Evolutionary conservation across 768 basidiomycete genomes (phyloP).

Genomic region (Russula sp.): DNA sequence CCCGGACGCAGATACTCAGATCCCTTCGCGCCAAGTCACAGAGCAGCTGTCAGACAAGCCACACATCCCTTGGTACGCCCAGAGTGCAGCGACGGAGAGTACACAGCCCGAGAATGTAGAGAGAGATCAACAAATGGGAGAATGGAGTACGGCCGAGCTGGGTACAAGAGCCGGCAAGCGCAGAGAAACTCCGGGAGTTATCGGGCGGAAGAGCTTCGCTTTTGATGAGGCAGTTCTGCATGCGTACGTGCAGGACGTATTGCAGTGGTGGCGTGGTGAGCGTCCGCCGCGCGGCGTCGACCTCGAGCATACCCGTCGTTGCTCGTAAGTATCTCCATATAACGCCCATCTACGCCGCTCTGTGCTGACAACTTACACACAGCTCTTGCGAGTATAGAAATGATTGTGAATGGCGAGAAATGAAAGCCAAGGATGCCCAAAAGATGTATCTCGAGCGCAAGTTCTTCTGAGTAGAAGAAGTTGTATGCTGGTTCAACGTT

Average conservation of each 20-base stretch:
- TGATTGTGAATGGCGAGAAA: conserved; percentile 44
- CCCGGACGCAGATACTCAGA: neutral
- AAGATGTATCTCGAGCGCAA: conserved; percentile 1
- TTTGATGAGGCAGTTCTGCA: conserved; percentile 56
- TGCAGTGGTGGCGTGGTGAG: conserved; percentile 75
- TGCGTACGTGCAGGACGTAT: conserved; percentile 48
- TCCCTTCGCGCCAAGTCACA: neutral
- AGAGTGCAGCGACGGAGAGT: conserved; percentile 32
- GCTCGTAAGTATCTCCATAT: conserved; percentile 51
- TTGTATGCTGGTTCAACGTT: no score
- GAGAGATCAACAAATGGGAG: neutral
- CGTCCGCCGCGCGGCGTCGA: conserved; percentile 70
- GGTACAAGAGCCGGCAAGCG: neutral
- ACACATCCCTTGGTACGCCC: conserved; percentile 37
- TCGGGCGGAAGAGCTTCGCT: conserved; percentile 62
- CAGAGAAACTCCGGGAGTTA: conserved; percentile 43
- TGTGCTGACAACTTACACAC: conserved; percentile 2
- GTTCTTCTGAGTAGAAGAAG: neutral
- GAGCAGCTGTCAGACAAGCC: conserved; percentile 30
- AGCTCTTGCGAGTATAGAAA: conserved; percentile 44
- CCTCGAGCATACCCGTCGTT: conserved; percentile 55
- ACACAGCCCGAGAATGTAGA: conserved; percentile 15
- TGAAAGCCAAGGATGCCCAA: conserved; percentile 33
- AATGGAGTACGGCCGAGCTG: neutral
- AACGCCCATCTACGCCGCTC: neutral